Evolutionary conservation across 208 protist genomes (phyloP), one percentile per base, ranked within the genome.

Genomic region (Leishmania aethiopica): DNA sequence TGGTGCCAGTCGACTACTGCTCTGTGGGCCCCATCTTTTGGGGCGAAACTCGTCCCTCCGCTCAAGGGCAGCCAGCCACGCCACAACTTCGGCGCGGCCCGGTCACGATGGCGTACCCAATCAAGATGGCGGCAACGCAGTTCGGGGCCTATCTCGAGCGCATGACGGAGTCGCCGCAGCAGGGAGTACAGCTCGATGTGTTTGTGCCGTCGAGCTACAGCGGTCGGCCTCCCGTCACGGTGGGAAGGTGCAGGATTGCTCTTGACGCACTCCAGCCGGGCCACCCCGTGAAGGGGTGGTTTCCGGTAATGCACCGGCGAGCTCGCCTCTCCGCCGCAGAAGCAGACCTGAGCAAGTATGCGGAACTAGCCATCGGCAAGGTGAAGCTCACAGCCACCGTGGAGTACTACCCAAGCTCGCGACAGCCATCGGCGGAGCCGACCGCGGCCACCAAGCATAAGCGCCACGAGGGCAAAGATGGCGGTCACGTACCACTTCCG

Each of bases 191-290:
- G 79, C 55, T 97, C 69, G 81, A 90, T 77, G 89, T 97, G 49
- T 95, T 90, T 75, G 94, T 97, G 1, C 94, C 94, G 11, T 92
- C 92, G 22, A 96, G 90, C 77, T 97, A 95, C 84, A 96, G 91
- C 78, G 94, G 94, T 17, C 84, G 93, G 1, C 85, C 83, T 11
- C 75, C 92, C 0, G 80, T 95, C 55, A 84, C 81, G 69, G 90
- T 97, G 5, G 94, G 94, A 32, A 93, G 90, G 75, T 83, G 85
- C 67, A 82, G 94, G 70, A 69, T 97, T 19, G 59, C 77, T 13
- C 81, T 97, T 1, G 88, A 94, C 53, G 53, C 76, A 17, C 86
- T 97, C 45, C 80, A 74, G 17, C 78, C 88, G 0, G 84, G 81
- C 19, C 86, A 77, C 66, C 83, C 88, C 1, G 79, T 96, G 71